phyloP scores from a whole-genome alignment of 2,329 filamentous ascomycete species.

The Zarea fungicola region DNA sequence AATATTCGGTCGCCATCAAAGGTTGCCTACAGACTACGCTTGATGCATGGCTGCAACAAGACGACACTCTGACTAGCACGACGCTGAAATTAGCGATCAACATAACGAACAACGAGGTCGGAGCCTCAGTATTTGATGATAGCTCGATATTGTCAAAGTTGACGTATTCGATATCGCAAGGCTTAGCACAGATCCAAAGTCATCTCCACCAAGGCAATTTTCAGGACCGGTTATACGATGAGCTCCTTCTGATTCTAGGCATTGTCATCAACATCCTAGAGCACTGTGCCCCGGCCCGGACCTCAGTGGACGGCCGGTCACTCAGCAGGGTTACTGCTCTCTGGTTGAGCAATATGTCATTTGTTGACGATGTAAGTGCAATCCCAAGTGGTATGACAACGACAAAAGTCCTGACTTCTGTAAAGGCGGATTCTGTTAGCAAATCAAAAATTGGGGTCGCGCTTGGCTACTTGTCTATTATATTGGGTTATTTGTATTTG shows the following conservation, averaged over 20 bases:
- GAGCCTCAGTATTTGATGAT: slow-evolving; percentile 66
- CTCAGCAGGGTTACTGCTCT: slow-evolving; percentile 57
- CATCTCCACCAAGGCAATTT: slow-evolving; percentile 46
- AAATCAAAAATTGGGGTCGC: slow-evolving; percentile 77
- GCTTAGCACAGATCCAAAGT: slow-evolving; percentile 43
- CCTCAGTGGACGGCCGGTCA: slow-evolving; percentile 31
- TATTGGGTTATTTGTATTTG: slow-evolving; percentile 76
- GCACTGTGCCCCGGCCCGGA: slow-evolving; percentile 60
- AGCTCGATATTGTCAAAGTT: slow-evolving; percentile 47
- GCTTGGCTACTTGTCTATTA: slow-evolving; percentile 78
- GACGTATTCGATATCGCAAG: slow-evolving; percentile 44
- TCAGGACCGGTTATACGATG: slow-evolving; percentile 53
- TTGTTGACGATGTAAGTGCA: slow-evolving; percentile 60
- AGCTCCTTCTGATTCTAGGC: slow-evolving; percentile 71
- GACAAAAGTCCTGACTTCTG: slow-evolving; percentile 15
- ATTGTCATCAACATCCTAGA: slow-evolving; percentile 86
- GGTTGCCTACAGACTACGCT: slow-evolving; percentile 26
- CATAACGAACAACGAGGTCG: slow-evolving; percentile 74
- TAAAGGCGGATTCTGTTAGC: slow-evolving; percentile 62
- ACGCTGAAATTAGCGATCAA: slow-evolving; percentile 66
- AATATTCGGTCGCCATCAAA: slow-evolving; percentile 25
- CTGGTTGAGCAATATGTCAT: slow-evolving; percentile 63
- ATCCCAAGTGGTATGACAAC: no score
- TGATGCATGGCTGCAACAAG: slow-evolving; percentile 25
- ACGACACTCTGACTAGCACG: slow-evolving; percentile 23